Evolutionary conservation across 169 alveolate species (phyloP), one percentile per base, ranked within the genome.

Genomic region (Cryptosporidium andersoni): DNA sequence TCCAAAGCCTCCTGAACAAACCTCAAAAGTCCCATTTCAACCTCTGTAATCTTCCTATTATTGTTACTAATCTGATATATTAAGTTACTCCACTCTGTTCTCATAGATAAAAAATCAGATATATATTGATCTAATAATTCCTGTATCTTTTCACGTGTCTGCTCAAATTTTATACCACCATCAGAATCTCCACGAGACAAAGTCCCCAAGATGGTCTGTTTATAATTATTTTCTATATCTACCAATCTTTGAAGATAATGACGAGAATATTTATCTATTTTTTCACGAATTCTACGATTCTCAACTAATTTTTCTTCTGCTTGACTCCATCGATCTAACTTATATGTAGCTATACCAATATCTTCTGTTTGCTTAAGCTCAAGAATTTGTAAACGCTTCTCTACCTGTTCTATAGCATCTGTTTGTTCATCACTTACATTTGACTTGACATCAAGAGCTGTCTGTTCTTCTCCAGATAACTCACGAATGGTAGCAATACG

Each of bases 41-140:
- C 11, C 60, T 74, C 85, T 14, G 85, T 74, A 12, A 74, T 8
- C 48, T 60, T 74, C 16, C 85, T 49, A 51, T 74, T 74, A 62
- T 62, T 74, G 37, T 74, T 74, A 62, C 85, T 74, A 25, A 74
- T 55, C 14, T 74, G 85, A 36, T 45, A 74, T 48, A 74, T 36
- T 47, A 74, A 74, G 16, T 74, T 68, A 34, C 68, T 64, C 85
- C 85, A 74, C 9, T 74, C 85, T 36, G 85, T 74, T 74, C 85
- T 55, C 68, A 74, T 58, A 39, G 85, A 56, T 2, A 74, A 48
- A 1, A 74, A 25, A 45, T 74, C 85, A 4, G 85, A 56, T 25
- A 68, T 58, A 58, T 74, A 74, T 74, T 74, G 40, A 74, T 74
- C 85, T 7, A 74, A 5, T 2, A 74, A 16, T 9, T 74, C 68